Conservation (phyloP, 2,329 filamentous ascomycete genomes). For the Botrytis byssoidea region DNA sequence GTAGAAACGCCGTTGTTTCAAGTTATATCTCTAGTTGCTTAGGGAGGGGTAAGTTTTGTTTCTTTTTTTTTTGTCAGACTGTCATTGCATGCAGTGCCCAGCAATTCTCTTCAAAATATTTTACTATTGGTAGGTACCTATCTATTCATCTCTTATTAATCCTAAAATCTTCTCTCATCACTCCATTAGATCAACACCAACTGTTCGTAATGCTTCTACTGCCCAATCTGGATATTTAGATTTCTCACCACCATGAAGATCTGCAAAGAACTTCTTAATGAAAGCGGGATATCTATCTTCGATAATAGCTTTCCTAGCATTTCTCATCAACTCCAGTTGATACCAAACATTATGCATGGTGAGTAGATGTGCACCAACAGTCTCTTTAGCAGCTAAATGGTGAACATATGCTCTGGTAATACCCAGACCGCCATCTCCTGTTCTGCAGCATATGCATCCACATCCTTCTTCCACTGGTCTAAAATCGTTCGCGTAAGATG, state of each 20-base stretch:
- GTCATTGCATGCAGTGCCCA: neutral
- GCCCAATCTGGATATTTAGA: slow-evolving; percentile 78
- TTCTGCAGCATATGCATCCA: slow-evolving; percentile 73
- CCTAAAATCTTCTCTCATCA: neutral
- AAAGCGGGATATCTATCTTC: slow-evolving; percentile 79
- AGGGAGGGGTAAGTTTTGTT: neutral
- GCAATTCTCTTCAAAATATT: neutral
- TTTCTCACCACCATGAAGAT: slow-evolving; percentile 64
- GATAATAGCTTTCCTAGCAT: slow-evolving; percentile 72
- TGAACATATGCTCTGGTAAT: slow-evolving; percentile 88
- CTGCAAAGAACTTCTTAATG: slow-evolving; percentile 72
- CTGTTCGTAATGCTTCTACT: slow-evolving; percentile 70
- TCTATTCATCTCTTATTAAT: slow-evolving; percentile 11
- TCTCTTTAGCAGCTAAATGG: slow-evolving; percentile 92
- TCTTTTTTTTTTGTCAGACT: neutral
- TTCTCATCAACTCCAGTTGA: slow-evolving; percentile 78
- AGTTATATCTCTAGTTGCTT: neutral
- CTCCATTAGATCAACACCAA: slow-evolving; percentile 72
- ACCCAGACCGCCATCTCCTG: slow-evolving; percentile 68
- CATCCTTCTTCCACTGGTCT: slow-evolving; percentile 80
- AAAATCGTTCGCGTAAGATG: slow-evolving; percentile 75
- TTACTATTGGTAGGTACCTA: slow-evolving; percentile 2
- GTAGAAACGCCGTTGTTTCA: slow-evolving; percentile 7
- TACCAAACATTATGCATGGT: slow-evolving; percentile 97
- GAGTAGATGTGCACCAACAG: slow-evolving; percentile 77